phyloP scores from a whole-genome alignment of 768 basidiomycete species.

The Termitomyces titanicus region DNA sequence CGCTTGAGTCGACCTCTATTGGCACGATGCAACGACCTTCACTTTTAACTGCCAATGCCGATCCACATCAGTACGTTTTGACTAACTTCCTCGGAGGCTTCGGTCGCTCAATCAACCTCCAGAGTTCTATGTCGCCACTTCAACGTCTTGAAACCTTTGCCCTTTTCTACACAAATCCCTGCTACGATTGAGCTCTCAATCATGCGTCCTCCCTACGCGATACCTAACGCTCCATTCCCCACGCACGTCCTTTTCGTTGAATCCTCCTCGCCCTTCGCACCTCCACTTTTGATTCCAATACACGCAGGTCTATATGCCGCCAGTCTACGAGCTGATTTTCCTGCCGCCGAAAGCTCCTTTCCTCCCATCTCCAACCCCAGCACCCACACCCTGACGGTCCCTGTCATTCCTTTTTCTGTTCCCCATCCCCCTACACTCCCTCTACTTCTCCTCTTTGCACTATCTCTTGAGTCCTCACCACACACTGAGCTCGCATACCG shows the following conservation, averaged over 20 bases:
- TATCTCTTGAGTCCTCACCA: conserved; percentile 44
- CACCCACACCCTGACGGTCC: conserved; percentile 38
- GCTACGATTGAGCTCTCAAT: conserved; percentile 46
- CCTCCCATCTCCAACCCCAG: conserved; percentile 23
- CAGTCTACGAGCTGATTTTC: conserved; percentile 32
- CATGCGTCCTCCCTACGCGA: conserved; percentile 19
- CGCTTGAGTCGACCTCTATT: not conserved
- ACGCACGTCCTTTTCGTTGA: conserved; percentile 55
- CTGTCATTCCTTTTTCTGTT: conserved; percentile 44
- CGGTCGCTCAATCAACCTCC: conserved; percentile 1
- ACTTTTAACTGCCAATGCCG: conserved; percentile 23
- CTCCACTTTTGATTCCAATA: conserved; percentile 50
- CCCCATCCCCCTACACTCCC: conserved; percentile 55
- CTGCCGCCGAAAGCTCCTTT: conserved; percentile 23
- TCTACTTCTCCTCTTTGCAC: conserved; percentile 55
- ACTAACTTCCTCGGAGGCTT: not conserved
- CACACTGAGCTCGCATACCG: conserved; percentile 42
- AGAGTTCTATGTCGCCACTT: conserved; percentile 46
- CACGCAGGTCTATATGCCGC: conserved; percentile 42
- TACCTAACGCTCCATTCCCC: conserved; percentile 38
- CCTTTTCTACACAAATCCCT: conserved; percentile 26
- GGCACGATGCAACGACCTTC: conserved; percentile 29
- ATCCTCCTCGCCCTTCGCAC: conserved; percentile 19
- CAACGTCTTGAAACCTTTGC: conserved; percentile 28
- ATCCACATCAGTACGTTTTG: conserved; percentile 33